Evolutionary conservation across 2,329 filamentous ascomycete genomes (phyloP).

Genomic region (Penicillium sp.): DNA sequence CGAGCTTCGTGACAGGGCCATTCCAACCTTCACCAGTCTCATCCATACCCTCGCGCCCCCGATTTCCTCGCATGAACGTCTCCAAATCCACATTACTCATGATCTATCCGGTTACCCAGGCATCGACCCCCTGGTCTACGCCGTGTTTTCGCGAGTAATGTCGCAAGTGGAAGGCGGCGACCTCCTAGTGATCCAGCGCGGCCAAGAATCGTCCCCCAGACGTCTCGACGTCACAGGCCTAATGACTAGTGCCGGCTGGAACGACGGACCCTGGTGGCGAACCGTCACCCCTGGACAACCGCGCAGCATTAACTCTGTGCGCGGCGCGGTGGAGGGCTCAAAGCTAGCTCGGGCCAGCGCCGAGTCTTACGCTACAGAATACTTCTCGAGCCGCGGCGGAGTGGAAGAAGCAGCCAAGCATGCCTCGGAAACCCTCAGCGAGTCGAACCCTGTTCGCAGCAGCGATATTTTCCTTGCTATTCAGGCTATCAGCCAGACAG

Average conservation of each 20-base stretch:
- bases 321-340: constrained; percentile 80
- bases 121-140: constrained; percentile 88
- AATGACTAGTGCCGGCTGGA: constrained; percentile 65
- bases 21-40: constrained; percentile 93
- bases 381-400: constrained; percentile 76
- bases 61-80: constrained; percentile 93
- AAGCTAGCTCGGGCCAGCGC: constrained; percentile 89
- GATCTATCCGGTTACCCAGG: constrained; percentile 93
- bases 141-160: constrained; percentile 94
- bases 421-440: constrained; percentile 76
- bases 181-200: constrained; percentile 88
- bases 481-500: constrained; percentile 74
- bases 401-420: constrained; percentile 77
- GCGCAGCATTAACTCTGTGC: constrained; percentile 77
- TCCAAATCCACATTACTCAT: constrained; percentile 96
- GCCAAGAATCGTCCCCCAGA: constrained; percentile 76
- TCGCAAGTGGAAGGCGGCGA: constrained; percentile 98
- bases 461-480: constrained; percentile 96
- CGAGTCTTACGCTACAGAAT: constrained; percentile 83
- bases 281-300: constrained; percentile 57
- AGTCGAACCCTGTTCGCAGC: constrained; percentile 85
- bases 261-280: constrained; percentile 96
- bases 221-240: constrained; percentile 51
- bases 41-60: constrained; percentile 94
- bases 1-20: constrained; percentile 79